phyloP scores from a whole-genome alignment of 495 filamentous ascomycete genomes.

The Penicillium lagena region DNA sequence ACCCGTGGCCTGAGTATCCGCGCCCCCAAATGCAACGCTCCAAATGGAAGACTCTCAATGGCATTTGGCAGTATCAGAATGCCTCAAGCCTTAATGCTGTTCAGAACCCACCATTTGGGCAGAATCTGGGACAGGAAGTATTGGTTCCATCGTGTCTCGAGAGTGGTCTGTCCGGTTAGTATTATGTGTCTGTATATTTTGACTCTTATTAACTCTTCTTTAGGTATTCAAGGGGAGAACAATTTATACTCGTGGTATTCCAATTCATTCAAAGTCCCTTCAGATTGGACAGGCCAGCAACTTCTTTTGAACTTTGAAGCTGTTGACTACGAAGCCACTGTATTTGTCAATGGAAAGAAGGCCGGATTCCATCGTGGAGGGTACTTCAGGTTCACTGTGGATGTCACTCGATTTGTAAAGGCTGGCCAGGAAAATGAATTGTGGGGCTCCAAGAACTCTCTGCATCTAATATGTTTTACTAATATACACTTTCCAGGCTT shows the following conservation, averaged over 20 bases:
- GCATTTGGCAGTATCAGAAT: constrained; percentile 57
- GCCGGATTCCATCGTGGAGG: constrained; percentile 53
- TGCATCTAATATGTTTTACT: background rate
- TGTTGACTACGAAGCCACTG: constrained; percentile 60
- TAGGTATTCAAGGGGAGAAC: constrained; percentile 44
- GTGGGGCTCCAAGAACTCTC: constrained; percentile 19
- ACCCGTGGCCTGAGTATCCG: constrained; percentile 64
- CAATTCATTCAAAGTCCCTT: constrained; percentile 50
- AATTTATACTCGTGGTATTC: constrained; percentile 53
- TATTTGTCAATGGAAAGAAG: constrained; percentile 54
- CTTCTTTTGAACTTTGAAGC: constrained; percentile 61
- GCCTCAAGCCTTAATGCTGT: constrained; percentile 33
- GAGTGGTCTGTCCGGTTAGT: constrained; percentile 43
- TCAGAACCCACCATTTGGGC: constrained; percentile 31
- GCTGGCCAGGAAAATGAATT: constrained; percentile 43
- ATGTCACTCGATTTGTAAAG: constrained; percentile 47
- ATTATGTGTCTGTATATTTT: background rate
- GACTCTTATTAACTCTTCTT: background rate
- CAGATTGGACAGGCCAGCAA: constrained; percentile 33
- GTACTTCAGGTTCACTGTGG: constrained; percentile 55
- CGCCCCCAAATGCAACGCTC: constrained; percentile 53
- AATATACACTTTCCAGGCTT: constrained; percentile 26
- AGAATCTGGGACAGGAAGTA: constrained; percentile 41
- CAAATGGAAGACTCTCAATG: constrained; percentile 58
- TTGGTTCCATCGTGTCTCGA: constrained; percentile 62